A percentile compares a stretch with the other conserved stretches of the same genome.
Evolutionary conservation across 441 rosid species (phyloP).

Genomic region (Corymbia citriodora): DNA sequence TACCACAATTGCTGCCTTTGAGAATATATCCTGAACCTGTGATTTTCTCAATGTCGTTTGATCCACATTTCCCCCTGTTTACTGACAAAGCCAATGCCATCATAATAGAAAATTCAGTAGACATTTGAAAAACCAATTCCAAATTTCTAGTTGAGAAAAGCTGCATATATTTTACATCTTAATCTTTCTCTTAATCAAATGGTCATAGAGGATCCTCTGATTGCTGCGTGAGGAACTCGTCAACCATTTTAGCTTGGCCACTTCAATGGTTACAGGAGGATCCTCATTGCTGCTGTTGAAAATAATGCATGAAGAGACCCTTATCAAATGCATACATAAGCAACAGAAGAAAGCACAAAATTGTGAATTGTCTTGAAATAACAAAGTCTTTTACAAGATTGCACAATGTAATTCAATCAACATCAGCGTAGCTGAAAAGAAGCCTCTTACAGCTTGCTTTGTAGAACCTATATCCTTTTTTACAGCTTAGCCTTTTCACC

Average conservation of each 20-base stretch:
- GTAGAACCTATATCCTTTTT: conserved; percentile 96
- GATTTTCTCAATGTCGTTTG: too few relatives aligned
- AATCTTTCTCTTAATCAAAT: too few relatives aligned
- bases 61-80: too few relatives aligned
- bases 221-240: background rate
- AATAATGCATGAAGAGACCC: background rate
- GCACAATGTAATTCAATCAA: background rate
- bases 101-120: too few relatives aligned
- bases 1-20: too few relatives aligned
- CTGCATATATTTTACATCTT: too few relatives aligned
- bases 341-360: background rate
- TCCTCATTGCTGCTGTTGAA: background rate
- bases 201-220: background rate
- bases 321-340: background rate
- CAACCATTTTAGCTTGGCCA: background rate
- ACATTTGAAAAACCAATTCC: too few relatives aligned
- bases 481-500: conserved; percentile 84
- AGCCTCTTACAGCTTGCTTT: conserved; percentile 82
- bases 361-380: background rate
- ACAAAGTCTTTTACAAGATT: background rate
- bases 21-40: too few relatives aligned
- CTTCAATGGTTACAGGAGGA: background rate
- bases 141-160: too few relatives aligned
- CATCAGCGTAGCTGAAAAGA: background rate
- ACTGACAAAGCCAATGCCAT: too few relatives aligned